A percentile compares a stretch with the other conserved stretches of the same genome.
Evolutionary conservation across 345 rosid genomes (phyloP).

Genomic region (Populus deltoides): DNA sequence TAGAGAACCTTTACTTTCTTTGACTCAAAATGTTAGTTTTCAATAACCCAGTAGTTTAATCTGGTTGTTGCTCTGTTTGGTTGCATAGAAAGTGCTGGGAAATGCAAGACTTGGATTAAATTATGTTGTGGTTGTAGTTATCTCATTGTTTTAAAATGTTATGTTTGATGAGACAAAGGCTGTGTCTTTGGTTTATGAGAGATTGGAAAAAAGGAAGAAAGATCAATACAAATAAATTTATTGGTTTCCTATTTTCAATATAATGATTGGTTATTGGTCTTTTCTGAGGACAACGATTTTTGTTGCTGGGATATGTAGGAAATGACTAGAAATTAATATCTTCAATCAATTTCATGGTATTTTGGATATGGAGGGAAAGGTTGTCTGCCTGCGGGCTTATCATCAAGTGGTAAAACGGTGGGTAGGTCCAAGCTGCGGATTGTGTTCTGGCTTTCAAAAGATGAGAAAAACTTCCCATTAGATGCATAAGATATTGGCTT

Average conservation of each 20-base stretch:
- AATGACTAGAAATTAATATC: background rate
- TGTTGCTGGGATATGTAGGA: background rate
- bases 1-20: background rate
- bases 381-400: background rate
- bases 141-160: background rate
- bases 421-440: background rate
- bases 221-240: no score
- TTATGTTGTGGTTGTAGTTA: background rate
- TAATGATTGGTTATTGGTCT: no score
- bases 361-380: background rate
- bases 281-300: no score
- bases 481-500: background rate
- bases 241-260: no score
- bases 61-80: slow-evolving; percentile 8
- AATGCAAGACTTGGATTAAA: no score
- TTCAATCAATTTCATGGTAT: background rate
- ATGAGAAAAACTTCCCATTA: background rate
- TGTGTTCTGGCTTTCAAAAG: background rate
- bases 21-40: background rate
- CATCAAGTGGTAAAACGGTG: background rate
- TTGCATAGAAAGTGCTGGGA: slow-evolving; percentile 1
- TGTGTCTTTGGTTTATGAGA: no score
- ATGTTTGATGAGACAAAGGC: background rate
- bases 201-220: no score
- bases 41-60: background rate